These are phyloP conservation scores for Penicillium bialowiezense DNA, from an alignment of 495 filamentous ascomycete species.

Conservation along the genomic window DNA sequence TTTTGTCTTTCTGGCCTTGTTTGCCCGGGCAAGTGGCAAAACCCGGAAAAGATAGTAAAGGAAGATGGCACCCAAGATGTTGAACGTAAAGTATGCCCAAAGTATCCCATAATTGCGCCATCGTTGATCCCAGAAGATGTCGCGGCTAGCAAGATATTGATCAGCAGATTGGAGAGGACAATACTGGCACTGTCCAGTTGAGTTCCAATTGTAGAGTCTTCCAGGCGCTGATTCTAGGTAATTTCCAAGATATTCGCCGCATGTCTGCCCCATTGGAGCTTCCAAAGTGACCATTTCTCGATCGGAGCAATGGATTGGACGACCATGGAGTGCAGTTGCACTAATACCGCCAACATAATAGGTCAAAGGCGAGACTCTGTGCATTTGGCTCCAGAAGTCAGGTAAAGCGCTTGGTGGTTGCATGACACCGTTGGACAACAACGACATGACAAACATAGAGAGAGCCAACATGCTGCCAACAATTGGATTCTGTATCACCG, in stretches of 20 bases:
- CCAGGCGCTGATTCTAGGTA: constrained; percentile 49
- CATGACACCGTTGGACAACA: no score
- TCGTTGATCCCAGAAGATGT: constrained; percentile 47
- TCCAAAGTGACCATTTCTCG: constrained; percentile 52
- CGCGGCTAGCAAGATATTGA: constrained; percentile 46
- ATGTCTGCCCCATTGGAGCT: constrained; percentile 44
- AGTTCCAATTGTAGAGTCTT: constrained; percentile 47
- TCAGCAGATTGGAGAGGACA: constrained; percentile 58
- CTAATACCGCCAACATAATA: constrained; percentile 58
- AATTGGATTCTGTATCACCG: no score
- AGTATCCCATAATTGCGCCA: constrained; percentile 63
- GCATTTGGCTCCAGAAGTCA: constrained; percentile 71
- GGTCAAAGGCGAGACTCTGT: constrained; percentile 61
- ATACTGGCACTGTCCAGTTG: constrained; percentile 51
- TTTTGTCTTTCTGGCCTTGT: no score
- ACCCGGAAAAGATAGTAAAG: constrained; percentile 51
- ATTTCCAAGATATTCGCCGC: constrained; percentile 41
- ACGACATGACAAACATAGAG: constrained; percentile 47
- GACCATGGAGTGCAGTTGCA: constrained; percentile 50
- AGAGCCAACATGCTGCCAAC: no score
- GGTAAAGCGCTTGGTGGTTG: constrained; percentile 55
- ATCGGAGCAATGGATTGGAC: constrained; percentile 45
- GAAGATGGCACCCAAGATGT: constrained; percentile 56
- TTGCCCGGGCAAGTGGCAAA: no score
- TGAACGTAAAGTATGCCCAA: constrained; percentile 61